Evolutionary conservation across 2,329 filamentous ascomycete species (phyloP).

Genomic region (Penicillium griseofulvum): DNA sequence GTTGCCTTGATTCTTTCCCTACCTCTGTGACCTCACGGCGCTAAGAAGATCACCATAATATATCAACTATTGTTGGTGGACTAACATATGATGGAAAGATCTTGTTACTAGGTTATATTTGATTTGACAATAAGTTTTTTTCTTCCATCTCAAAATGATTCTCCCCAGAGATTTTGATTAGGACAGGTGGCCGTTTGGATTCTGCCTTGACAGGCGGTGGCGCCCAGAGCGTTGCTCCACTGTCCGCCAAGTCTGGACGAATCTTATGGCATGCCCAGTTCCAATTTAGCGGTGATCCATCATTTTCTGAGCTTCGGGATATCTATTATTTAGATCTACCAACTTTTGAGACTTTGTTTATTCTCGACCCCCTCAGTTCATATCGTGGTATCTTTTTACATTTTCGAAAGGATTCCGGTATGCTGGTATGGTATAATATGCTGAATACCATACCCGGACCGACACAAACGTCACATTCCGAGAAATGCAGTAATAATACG

Average conservation of each 20-base stretch:
- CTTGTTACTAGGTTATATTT: background rate
- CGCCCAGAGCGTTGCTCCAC: slow-evolving; percentile 16
- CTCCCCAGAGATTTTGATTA: slow-evolving; percentile 9
- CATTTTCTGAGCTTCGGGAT: background rate
- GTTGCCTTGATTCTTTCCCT: slow-evolving; percentile 17
- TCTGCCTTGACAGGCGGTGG: slow-evolving; percentile 13
- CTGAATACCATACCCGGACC: slow-evolving; percentile 22
- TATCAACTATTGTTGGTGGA: background rate
- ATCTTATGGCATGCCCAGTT: slow-evolving; percentile 18
- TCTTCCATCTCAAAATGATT: background rate
- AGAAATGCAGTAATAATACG: slow-evolving; percentile 6
- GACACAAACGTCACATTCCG: slow-evolving; percentile 17
- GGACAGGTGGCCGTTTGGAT: slow-evolving; percentile 24
- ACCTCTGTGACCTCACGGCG: slow-evolving; percentile 10
- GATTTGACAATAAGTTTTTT: background rate
- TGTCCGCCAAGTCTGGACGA: slow-evolving; percentile 20
- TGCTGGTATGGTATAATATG: slow-evolving; percentile 16
- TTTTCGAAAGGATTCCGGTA: slow-evolving; percentile 9
- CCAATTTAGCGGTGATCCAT: slow-evolving; percentile 10
- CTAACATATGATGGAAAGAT: background rate
- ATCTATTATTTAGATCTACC: background rate
- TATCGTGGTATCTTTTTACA: slow-evolving; percentile 8
- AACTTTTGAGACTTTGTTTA: background rate
- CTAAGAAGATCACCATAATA: background rate
- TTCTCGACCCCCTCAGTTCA: background rate